Percentiles rank a stretch among this genome's conserved stretches.
These are phyloP conservation scores for Flaveria robusta DNA, from an alignment of 129 eudicot genomes.

Conservation along the genomic window DNA sequence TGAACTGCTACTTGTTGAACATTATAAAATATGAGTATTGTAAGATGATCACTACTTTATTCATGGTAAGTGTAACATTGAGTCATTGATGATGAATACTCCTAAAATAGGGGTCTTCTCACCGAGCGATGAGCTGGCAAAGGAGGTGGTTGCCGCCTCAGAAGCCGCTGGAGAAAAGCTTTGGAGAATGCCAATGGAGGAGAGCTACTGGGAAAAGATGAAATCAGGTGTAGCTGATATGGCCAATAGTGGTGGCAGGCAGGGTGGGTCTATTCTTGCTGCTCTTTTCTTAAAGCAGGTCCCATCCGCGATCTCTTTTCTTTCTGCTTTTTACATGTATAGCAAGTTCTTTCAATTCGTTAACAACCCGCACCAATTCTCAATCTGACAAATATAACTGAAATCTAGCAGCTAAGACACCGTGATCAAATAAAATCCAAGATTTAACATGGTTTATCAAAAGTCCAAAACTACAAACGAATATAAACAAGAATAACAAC, in stretches of 20 bases:
- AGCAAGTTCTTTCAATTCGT: background rate
- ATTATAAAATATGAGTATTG: background rate
- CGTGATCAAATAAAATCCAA: background rate
- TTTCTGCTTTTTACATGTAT: background rate
- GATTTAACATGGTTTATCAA: background rate
- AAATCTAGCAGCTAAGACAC: background rate
- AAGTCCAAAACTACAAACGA: background rate
- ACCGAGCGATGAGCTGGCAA: conserved; percentile 89
- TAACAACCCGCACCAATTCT: background rate
- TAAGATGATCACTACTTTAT: background rate
- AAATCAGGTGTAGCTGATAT: conserved; percentile 96
- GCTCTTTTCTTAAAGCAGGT: conserved; percentile 97
- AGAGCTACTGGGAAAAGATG: conserved; percentile 95
- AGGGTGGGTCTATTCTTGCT: conserved; percentile 90
- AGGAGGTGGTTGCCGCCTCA: conserved; percentile 82
- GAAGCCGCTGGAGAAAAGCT: conserved; percentile 85
- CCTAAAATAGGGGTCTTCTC: conserved; percentile 69
- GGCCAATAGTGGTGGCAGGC: conserved; percentile 94
- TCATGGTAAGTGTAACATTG: background rate
- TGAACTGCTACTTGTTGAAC: background rate
- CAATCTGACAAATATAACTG: background rate
- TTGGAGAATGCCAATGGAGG: conserved; percentile 98
- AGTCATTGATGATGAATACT: background rate
- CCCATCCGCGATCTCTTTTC: background rate
- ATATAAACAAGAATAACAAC: conserved; percentile 7